Conservation (phyloP, 2,329 filamentous ascomycete genomes). For the Paraconiothyrium brasiliense region DNA sequence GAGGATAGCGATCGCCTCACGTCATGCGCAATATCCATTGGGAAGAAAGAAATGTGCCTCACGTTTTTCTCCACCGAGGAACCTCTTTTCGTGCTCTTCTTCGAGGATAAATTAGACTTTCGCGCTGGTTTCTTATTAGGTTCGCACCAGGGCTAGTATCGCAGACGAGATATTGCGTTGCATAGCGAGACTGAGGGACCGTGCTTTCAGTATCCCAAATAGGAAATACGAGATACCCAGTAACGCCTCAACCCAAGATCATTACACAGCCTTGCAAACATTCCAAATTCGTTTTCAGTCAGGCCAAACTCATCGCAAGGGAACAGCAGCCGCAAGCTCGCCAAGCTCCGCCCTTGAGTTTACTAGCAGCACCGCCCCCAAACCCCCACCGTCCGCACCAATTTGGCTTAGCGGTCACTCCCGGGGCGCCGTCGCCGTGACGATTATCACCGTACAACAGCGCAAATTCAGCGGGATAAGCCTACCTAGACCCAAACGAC, state of each 20-base stretch:
- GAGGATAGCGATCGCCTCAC: background rate
- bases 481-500: background rate
- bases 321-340: background rate
- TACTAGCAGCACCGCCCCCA: background rate
- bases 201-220: background rate
- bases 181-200: background rate
- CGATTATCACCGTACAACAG: background rate
- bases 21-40: background rate
- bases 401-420: background rate
- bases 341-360: background rate
- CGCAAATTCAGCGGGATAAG: background rate
- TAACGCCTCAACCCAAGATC: background rate
- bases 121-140: no score
- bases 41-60: no score
- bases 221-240: constrained; percentile 7
- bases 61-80: no score
- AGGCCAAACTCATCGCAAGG: background rate
- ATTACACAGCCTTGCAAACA: background rate
- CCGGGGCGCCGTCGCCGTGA: background rate
- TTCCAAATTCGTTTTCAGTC: background rate
- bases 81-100: no score
- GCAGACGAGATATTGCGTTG: no score
- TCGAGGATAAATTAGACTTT: no score
- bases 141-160: no score
- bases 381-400: background rate